Conservation (phyloP, 345 rosid genomes). For the Kandelia obovata region DNA sequence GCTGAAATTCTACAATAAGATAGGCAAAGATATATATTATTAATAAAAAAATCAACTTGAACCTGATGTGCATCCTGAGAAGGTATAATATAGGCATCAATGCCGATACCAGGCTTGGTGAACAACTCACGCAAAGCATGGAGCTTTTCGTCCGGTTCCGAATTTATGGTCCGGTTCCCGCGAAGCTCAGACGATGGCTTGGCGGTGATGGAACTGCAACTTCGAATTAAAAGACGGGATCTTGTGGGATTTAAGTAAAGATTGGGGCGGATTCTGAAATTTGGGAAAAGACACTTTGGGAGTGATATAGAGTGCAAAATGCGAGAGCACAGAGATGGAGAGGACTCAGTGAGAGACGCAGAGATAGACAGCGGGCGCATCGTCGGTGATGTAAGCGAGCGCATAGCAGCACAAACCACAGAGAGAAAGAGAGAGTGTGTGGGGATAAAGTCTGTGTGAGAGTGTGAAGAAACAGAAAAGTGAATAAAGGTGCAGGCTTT, state of each 20-base stretch:
- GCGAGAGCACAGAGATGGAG: conserved; percentile 23
- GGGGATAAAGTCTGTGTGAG: background rate
- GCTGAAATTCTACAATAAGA: background rate
- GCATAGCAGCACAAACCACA: conserved; percentile 20
- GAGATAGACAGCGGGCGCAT: conserved; percentile 47
- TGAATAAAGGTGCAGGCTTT: no score
- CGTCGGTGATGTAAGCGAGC: conserved; percentile 38
- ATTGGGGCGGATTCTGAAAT: conserved; percentile 23
- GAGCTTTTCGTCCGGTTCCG: conserved; percentile 67
- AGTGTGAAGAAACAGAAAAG: no score
- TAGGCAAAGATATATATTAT: background rate
- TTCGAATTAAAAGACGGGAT: conserved; percentile 32
- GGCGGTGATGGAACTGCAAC: conserved; percentile 59
- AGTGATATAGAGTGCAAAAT: conserved; percentile 32
- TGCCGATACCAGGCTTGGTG: conserved; percentile 60
- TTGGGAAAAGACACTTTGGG: conserved; percentile 32
- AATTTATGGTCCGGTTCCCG: conserved; percentile 21
- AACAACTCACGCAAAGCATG: conserved; percentile 59
- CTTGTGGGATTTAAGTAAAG: conserved; percentile 19
- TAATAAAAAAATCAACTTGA: background rate
- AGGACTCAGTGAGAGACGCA: conserved; percentile 36
- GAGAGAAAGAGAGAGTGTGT: background rate
- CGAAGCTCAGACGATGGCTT: conserved; percentile 72
- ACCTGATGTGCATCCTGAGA: conserved; percentile 99
- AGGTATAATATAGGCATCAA: conserved; percentile 93